Evolutionary conservation across 139 green algal species (phyloP).

Genomic region (Chloropicon primus): DNA sequence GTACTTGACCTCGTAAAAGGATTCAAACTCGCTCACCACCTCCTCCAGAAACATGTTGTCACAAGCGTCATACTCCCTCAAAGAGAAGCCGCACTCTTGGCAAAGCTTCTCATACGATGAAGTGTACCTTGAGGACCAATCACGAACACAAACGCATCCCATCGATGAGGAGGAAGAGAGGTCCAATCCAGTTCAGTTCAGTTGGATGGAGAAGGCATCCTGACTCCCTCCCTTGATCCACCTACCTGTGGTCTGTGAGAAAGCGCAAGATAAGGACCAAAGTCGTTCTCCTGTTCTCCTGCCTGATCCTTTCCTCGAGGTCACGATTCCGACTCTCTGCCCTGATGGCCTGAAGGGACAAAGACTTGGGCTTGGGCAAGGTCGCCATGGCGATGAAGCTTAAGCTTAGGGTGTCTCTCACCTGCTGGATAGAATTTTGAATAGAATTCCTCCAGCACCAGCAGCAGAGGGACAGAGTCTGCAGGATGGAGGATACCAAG

Average conservation of each 20-base stretch:
- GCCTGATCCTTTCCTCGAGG: slow-evolving; percentile 21
- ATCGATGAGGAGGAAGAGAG: too few species aligned
- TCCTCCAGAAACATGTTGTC: background rate
- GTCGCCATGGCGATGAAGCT: background rate
- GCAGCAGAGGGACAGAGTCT: too few species aligned
- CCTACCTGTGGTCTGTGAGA: slow-evolving; percentile 37
- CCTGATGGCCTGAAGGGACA: slow-evolving; percentile 4
- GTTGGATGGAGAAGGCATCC: too few species aligned
- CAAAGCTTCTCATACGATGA: background rate
- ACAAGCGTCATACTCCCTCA: background rate
- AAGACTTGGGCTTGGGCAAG: background rate
- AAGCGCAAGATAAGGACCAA: slow-evolving; percentile 44
- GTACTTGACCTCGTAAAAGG: slow-evolving; percentile 39
- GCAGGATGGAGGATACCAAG: too few species aligned
- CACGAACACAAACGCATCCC: too few species aligned
- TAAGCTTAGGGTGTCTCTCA: too few species aligned
- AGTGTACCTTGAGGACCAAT: too few species aligned
- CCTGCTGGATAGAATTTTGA: too few species aligned
- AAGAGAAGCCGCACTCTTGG: background rate
- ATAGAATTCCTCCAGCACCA: too few species aligned
- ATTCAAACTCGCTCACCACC: slow-evolving; percentile 34
- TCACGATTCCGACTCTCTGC: slow-evolving; percentile 14
- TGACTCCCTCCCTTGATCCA: too few species aligned
- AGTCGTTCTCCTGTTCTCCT: slow-evolving; percentile 24
- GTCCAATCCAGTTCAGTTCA: too few species aligned